Evolutionary conservation across 345 rosid species (phyloP).

Genomic region (Eucalyptus regnans): DNA sequence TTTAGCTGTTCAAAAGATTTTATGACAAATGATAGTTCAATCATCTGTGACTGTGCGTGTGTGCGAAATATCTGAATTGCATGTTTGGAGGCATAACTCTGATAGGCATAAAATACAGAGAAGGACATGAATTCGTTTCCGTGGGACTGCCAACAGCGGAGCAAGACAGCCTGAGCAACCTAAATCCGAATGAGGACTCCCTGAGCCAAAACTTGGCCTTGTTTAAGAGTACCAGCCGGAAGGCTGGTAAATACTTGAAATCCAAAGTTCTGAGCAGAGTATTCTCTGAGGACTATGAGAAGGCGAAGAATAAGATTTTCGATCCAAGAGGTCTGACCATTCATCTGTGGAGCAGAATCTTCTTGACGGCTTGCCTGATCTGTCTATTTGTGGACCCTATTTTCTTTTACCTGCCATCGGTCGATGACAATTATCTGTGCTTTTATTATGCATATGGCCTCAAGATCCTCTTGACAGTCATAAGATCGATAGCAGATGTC

Average conservation of each 20-base stretch:
- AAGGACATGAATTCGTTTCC: background rate
- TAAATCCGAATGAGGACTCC: background rate
- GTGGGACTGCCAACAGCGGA: background rate
- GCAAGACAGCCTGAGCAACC: background rate
- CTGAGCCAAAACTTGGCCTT: background rate
- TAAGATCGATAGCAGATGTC: background rate
- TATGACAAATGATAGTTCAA: background rate
- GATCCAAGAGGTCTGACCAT: background rate
- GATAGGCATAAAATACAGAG: background rate
- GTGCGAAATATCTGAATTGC: background rate
- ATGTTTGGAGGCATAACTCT: background rate
- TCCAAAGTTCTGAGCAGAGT: background rate
- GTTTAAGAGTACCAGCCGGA: background rate
- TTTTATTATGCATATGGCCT: background rate
- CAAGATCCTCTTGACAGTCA: background rate
- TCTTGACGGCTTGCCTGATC: background rate
- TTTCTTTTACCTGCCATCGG: background rate
- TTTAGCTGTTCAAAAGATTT: background rate
- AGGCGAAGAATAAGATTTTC: background rate
- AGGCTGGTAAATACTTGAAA: background rate
- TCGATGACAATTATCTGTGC: background rate
- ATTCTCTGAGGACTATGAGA: slow-evolving; percentile 3
- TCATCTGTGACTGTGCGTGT: background rate
- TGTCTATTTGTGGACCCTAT: background rate
- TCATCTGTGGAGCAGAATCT: slow-evolving; percentile 1